Evolutionary conservation across 2,329 filamentous ascomycete genomes (phyloP).

Genomic region (Escovopsis sp.): DNA sequence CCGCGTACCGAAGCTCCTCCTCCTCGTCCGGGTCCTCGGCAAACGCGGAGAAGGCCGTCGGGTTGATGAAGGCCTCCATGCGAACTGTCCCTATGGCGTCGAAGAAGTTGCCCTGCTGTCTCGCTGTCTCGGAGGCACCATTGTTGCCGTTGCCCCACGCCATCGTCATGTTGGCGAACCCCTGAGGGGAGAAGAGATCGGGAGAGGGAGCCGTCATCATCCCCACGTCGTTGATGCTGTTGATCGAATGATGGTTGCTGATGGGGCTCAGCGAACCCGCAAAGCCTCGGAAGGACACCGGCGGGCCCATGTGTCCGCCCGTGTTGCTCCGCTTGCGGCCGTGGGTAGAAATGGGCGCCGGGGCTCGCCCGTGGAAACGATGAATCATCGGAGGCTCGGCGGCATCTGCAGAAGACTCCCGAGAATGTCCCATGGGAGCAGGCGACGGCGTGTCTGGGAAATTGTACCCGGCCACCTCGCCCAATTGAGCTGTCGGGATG

Average conservation of each 20-base stretch:
- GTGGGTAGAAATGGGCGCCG: constrained; percentile 35
- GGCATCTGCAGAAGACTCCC: constrained; percentile 40
- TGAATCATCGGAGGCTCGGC: constrained; percentile 61
- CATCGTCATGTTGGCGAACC: constrained; percentile 25
- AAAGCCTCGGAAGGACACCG: constrained; percentile 66
- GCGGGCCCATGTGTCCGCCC: constrained; percentile 55
- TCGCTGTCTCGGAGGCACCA: constrained; percentile 35
- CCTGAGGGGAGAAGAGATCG: constrained; percentile 44
- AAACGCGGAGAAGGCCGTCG: constrained; percentile 35
- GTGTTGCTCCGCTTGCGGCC: constrained; percentile 66
- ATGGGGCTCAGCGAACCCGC: constrained; percentile 37
- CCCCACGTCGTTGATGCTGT: constrained; percentile 44
- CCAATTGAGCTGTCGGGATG: constrained; percentile 21
- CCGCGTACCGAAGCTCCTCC: constrained; percentile 33
- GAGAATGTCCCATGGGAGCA: constrained; percentile 21
- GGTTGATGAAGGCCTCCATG: constrained; percentile 91
- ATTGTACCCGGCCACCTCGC: constrained; percentile 22
- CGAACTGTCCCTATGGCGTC: constrained; percentile 81
- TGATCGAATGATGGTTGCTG: constrained; percentile 32
- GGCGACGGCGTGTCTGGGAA: constrained; percentile 26
- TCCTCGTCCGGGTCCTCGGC: constrained; percentile 33
- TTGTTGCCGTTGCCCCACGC: constrained; percentile 34
- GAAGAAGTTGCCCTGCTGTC: constrained; percentile 51
- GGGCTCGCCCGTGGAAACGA: constrained; percentile 47
- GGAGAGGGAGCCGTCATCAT: constrained; percentile 44